Conservation (phyloP, 2,329 filamentous ascomycete genomes). For the Podosphaera leucotricha region DNA sequence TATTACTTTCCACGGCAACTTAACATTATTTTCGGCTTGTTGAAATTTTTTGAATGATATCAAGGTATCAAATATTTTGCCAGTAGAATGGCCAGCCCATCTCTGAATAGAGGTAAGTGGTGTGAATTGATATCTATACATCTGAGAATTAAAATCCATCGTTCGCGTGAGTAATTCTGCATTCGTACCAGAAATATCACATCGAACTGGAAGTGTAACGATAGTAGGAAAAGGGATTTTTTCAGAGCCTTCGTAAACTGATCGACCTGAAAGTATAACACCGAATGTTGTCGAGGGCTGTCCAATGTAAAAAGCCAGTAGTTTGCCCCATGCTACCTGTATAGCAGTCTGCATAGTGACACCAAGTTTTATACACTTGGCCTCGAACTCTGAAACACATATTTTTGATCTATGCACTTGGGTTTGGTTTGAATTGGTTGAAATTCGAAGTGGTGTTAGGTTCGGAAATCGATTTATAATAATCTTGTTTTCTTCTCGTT, state of each 20-base stretch:
- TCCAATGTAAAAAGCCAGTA: slow-evolving; percentile 56
- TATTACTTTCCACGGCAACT: slow-evolving; percentile 31
- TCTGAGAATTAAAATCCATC: slow-evolving; percentile 37
- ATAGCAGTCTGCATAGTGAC: slow-evolving; percentile 54
- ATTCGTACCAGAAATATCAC: slow-evolving; percentile 30
- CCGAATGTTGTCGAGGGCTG: slow-evolving; percentile 57
- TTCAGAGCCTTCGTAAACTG: slow-evolving; percentile 30
- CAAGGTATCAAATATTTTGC: slow-evolving; percentile 58
- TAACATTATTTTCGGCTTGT: slow-evolving; percentile 5
- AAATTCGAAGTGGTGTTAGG: slow-evolving; percentile 36
- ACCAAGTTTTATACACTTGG: slow-evolving; percentile 29
- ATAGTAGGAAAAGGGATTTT: slow-evolving; percentile 53
- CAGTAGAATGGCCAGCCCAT: slow-evolving; percentile 40
- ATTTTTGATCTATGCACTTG: slow-evolving; percentile 18
- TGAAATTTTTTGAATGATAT: slow-evolving; percentile 54
- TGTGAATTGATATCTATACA: slow-evolving; percentile 48
- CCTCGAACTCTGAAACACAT: slow-evolving; percentile 25
- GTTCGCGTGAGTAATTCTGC: slow-evolving; percentile 33
- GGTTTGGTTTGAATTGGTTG: slow-evolving; percentile 16
- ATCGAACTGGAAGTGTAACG: slow-evolving; percentile 52
- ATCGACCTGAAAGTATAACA: slow-evolving; percentile 54
- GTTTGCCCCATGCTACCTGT: slow-evolving; percentile 53
- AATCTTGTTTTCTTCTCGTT: slow-evolving; percentile 24
- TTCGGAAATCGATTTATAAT: slow-evolving; percentile 52
- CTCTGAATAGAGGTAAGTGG: slow-evolving; percentile 50